Base-by-base conservation (phyloP, 768 basidiomycete genomes). In the Phylloporus sp. region DNA sequence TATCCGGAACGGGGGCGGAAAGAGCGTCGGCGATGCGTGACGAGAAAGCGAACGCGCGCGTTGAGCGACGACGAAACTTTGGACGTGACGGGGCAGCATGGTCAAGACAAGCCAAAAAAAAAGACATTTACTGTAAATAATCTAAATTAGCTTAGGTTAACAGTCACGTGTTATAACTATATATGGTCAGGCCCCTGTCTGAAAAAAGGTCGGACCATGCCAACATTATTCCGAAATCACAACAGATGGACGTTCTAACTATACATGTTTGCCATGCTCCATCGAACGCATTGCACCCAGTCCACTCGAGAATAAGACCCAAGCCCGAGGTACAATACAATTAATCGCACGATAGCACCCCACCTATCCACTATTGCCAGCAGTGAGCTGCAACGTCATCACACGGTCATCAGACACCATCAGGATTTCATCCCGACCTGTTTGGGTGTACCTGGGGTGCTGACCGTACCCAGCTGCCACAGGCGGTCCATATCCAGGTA, bases 381-480 rank as follows among this genome's bases (percentile, higher is more conserved):
- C 62, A 47, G 73, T 66, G 52, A 84, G 70, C 38, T 82, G 79
- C 44, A 92, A 65, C 34, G 82, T 77, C 60, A 91, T 69, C 49
- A 92, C 82, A 27, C 86, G 80, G 67, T 95, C 92, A 56, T 94
- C 93, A 5, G 88, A 90, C 28, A 90, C 86, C 67, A 94, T 81
- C 52, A 95, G 70, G 61, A 96, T 90, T 66, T 96, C 91, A 49
- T 90, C 86, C 22, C 86, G 76, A 11, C 76, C 82, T 10, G 73
- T 70, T 57, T 80, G 77, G 34, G 71, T 70, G 50, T 74, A 65
- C 32, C 72, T 68, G n/a, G 67, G 59, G 46, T 71, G 71, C 51
- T 71, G 70, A 9, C 74, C 69, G 49, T 75, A 75, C 44, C 61
- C 61, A 32, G 53, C 52, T 20, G 48, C 22, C 26, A 31, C 35